Evolutionary conservation across 495 filamentous ascomycete species (phyloP).

Genomic region (Immersiella caudata): DNA sequence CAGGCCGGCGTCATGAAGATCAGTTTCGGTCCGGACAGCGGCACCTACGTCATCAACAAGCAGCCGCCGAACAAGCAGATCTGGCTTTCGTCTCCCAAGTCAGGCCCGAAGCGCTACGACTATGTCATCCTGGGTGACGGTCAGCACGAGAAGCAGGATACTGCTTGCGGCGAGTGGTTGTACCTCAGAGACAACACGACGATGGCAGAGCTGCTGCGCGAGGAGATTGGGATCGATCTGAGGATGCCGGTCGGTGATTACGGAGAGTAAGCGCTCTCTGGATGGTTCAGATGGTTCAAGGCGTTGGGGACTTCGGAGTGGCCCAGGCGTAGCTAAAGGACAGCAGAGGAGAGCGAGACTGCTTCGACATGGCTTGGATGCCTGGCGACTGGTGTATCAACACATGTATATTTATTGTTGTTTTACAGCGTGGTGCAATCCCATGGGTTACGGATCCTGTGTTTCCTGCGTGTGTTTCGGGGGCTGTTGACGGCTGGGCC

Average conservation of each 20-base stretch:
- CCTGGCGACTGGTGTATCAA: not conserved
- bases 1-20: slow-evolving; percentile 86
- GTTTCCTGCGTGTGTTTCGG: too few relatives aligned
- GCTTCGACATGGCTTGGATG: not conserved
- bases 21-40: slow-evolving; percentile 58
- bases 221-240: slow-evolving; percentile 65
- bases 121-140: slow-evolving; percentile 73
- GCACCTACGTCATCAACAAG: slow-evolving; percentile 94
- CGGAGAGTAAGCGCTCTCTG: slow-evolving; percentile 11
- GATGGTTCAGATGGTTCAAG: not conserved
- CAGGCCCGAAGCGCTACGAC: slow-evolving; percentile 92
- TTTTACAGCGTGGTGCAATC: not conserved
- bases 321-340: not conserved
- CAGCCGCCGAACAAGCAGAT: slow-evolving; percentile 97
- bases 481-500: too few relatives aligned
- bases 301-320: not conserved
- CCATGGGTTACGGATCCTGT: too few relatives aligned
- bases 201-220: slow-evolving; percentile 67
- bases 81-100: slow-evolving; percentile 89
- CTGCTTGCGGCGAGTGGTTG: slow-evolving; percentile 73
- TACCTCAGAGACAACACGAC: slow-evolving; percentile 80
- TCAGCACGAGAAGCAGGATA: slow-evolving; percentile 75
- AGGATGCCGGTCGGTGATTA: slow-evolving; percentile 27
- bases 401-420: not conserved
- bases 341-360: not conserved